phyloP scores from a whole-genome alignment of 2,329 filamentous ascomycete species.

The Proliferodiscus dingleyae region DNA sequence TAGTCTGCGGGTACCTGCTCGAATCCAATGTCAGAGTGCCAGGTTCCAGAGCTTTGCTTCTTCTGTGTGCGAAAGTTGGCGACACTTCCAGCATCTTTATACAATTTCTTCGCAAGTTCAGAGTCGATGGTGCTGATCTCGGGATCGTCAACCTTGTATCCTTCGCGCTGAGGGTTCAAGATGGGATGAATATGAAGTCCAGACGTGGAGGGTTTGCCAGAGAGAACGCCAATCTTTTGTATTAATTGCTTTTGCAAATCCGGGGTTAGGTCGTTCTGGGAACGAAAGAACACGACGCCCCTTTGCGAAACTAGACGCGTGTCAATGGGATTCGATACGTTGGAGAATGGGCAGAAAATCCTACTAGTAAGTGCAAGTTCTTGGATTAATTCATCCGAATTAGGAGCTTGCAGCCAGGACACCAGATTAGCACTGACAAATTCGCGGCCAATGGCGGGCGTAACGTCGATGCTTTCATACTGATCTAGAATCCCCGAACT shows the following conservation, averaged over 20 bases:
- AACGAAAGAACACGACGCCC: neutral
- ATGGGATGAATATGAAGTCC: slow-evolving; percentile 50
- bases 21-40: slow-evolving; percentile 45
- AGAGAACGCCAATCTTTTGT: slow-evolving; percentile 52
- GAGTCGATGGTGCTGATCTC: slow-evolving; percentile 52
- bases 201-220: slow-evolving; percentile 50
- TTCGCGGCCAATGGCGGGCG: slow-evolving; percentile 57
- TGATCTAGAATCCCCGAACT: slow-evolving; percentile 14
- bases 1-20: slow-evolving; percentile 47
- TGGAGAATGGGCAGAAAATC: neutral
- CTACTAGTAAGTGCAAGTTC: slow-evolving; percentile 52
- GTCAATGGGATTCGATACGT: neutral
- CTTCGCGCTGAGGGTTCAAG: slow-evolving; percentile 40
- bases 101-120: slow-evolving; percentile 49
- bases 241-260: slow-evolving; percentile 43
- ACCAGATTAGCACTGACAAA: slow-evolving; percentile 52
- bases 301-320: neutral
- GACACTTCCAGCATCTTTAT: slow-evolving; percentile 27
- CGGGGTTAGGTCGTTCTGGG: slow-evolving; percentile 18
- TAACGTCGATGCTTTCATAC: slow-evolving; percentile 52
- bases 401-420: slow-evolving; percentile 54
- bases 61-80: neutral
- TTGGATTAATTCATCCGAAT: slow-evolving; percentile 56
- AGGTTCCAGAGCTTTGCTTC: slow-evolving; percentile 30
- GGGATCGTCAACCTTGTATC: slow-evolving; percentile 34